These are phyloP conservation scores for Lippia alba DNA, from an alignment of 305 asterid genomes.

Conservation along the genomic window DNA sequence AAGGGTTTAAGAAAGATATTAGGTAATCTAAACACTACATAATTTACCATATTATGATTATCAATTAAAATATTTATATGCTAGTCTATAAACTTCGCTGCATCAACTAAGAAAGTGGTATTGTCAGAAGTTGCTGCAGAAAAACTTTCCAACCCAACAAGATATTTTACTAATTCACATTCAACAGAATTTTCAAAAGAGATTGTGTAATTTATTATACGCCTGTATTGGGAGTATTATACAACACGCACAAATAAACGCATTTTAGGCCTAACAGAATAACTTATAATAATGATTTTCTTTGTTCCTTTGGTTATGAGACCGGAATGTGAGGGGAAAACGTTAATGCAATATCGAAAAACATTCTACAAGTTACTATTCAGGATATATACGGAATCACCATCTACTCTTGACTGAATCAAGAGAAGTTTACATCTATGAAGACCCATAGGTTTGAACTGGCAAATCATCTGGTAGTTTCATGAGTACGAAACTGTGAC, in stretches of 20 bases:
- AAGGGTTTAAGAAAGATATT: conserved; percentile 5
- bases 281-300: conserved; percentile 19
- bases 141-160: conserved; percentile 7
- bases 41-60: background rate
- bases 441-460: background rate
- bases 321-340: conserved; percentile 1
- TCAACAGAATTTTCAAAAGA: background rate
- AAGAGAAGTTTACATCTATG: background rate
- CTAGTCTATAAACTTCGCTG: background rate
- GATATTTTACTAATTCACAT: background rate
- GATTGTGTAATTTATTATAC: background rate
- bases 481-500: background rate
- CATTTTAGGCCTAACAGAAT: conserved; percentile 3
- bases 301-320: background rate
- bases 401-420: background rate
- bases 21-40: conserved; percentile 1
- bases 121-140: conserved; percentile 2
- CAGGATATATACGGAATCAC: conserved; percentile 5
- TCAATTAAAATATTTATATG: background rate
- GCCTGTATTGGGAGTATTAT: background rate
- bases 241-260: conserved; percentile 3
- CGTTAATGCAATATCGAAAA: background rate
- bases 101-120: background rate
- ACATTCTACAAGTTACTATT: conserved; percentile 8
- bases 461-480: background rate